A percentile compares a stretch with the other conserved stretches of the same genome.
These are phyloP conservation scores for Amanita muscaria DNA, from an alignment of 768 basidiomycete species.

Conservation along the genomic window DNA sequence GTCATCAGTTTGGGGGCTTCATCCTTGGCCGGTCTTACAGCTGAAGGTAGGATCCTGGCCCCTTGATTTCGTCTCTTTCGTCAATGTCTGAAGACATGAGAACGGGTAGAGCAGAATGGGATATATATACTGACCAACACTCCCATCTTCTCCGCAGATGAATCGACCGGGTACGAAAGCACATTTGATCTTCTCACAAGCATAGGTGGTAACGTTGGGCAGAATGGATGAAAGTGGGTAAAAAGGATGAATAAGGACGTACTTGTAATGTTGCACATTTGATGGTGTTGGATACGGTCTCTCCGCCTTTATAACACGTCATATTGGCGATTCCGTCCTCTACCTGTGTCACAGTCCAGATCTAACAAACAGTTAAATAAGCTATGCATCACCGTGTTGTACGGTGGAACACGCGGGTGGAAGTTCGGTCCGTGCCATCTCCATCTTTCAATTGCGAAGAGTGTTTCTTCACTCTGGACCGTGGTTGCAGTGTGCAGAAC, in stretches of 20 bases:
- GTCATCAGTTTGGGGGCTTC: constrained; percentile 83
- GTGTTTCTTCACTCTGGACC: no score
- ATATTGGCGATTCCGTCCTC: constrained; percentile 26
- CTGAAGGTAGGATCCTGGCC: constrained; percentile 85
- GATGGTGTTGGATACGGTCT: constrained; percentile 90
- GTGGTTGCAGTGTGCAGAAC: no score
- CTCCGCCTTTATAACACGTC: constrained; percentile 53
- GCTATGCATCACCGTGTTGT: no score
- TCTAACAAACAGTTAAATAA: no score
- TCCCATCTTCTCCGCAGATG: constrained; percentile 93
- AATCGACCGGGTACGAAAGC: constrained; percentile 90
- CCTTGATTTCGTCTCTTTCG: constrained; percentile 82
- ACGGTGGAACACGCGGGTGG: no score
- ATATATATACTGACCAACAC: constrained; percentile 66
- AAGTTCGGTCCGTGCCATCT: no score
- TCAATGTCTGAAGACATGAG: constrained; percentile 53
- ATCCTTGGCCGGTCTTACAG: constrained; percentile 59
- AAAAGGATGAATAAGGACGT: constrained; percentile 21
- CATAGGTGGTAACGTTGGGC: constrained; percentile 65
- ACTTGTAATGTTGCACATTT: constrained; percentile 99
- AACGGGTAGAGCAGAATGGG: background rate
- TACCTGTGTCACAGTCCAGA: constrained; percentile 17
- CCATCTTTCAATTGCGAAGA: no score
- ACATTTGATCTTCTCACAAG: constrained; percentile 80
- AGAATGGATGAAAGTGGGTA: background rate